Conservation (phyloP, 805 yeast species). For the Cyberlindnera mycetangii region DNA sequence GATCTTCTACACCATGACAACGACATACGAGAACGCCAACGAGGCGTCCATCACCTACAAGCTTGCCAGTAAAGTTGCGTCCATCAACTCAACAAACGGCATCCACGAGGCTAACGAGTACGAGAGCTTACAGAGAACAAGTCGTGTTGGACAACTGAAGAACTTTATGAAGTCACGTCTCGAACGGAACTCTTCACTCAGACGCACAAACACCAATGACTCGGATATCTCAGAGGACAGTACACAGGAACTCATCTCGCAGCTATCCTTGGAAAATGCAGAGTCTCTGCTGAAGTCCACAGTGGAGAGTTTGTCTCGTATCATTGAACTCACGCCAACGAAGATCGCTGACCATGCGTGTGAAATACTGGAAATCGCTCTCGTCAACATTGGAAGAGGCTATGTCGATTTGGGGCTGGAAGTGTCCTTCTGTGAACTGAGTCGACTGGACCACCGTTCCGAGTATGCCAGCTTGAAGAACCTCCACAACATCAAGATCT, state of each 20-base stretch:
- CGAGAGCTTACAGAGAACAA: constrained; percentile 30
- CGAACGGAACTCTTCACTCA: constrained; percentile 40
- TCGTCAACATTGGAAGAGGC: constrained; percentile 67
- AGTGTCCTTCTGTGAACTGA: constrained; percentile 51
- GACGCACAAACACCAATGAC: constrained; percentile 15
- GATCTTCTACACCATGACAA: constrained; percentile 31
- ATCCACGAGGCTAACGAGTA: constrained; percentile 23
- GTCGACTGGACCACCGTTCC: constrained; percentile 33
- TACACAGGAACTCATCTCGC: constrained; percentile 19
- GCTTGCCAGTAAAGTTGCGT: constrained; percentile 20
- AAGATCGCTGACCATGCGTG: constrained; percentile 59
- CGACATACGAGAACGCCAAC: constrained; percentile 31
- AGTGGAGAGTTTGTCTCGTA: constrained; percentile 75
- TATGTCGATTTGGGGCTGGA: constrained; percentile 78
- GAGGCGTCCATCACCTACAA: constrained; percentile 33
- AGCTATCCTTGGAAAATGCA: constrained; percentile 42
- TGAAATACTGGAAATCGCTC: constrained; percentile 63
- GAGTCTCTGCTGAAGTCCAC: constrained; percentile 65
- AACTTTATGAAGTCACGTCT: constrained; percentile 53
- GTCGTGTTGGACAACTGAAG: constrained; percentile 50
- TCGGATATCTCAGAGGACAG: constrained; percentile 3
- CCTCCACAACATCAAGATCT: constrained; percentile 46
- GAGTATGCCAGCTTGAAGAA: constrained; percentile 42
- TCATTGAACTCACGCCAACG: constrained; percentile 67
- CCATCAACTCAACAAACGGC: constrained; percentile 1